Conservation (phyloP, 106 monocot species). For the Dactylorhiza incarnata region DNA sequence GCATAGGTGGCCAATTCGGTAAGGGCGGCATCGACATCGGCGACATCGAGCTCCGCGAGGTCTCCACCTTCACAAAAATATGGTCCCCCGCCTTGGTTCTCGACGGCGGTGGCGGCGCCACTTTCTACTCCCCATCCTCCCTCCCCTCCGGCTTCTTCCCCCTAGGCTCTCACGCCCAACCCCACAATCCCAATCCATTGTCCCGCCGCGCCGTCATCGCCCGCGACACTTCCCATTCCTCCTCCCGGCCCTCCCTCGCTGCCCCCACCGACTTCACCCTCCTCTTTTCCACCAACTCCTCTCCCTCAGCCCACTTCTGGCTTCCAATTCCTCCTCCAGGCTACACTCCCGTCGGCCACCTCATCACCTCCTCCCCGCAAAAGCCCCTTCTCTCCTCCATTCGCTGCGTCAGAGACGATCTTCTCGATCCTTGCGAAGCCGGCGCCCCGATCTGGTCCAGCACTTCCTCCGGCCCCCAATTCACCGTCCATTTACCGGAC, state of each 20-base stretch:
- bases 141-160: conserved; percentile 52
- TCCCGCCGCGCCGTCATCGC: conserved; percentile 41
- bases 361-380: conserved; percentile 55
- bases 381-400: conserved; percentile 44
- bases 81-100: conserved; percentile 22
- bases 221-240: conserved; percentile 10
- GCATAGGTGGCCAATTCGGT: conserved; percentile 52
- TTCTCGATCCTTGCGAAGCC: conserved; percentile 43
- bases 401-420: conserved; percentile 48
- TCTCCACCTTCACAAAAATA: conserved; percentile 53
- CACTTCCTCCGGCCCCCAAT: conserved; percentile 12
- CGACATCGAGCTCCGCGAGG: conserved; percentile 50
- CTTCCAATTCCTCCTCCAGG: conserved; percentile 58
- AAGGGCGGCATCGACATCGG: conserved; percentile 54
- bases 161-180: conserved; percentile 66
- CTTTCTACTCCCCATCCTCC: conserved; percentile 58
- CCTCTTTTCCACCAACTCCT: conserved; percentile 13
- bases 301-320: conserved; percentile 62
- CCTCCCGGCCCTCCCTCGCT: conserved; percentile 22
- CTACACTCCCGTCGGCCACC: conserved; percentile 49
- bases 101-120: conserved; percentile 19
- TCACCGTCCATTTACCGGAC: conserved; percentile 16
- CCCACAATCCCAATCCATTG: conserved; percentile 40
- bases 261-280: conserved; percentile 53
- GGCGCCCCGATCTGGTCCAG: conserved; percentile 30